A percentile compares a stretch with the other conserved stretches of the same genome.
Evolutionary conservation across 2,329 filamentous ascomycete genomes (phyloP).

Genomic region (Myriosclerotinia curreyana): DNA sequence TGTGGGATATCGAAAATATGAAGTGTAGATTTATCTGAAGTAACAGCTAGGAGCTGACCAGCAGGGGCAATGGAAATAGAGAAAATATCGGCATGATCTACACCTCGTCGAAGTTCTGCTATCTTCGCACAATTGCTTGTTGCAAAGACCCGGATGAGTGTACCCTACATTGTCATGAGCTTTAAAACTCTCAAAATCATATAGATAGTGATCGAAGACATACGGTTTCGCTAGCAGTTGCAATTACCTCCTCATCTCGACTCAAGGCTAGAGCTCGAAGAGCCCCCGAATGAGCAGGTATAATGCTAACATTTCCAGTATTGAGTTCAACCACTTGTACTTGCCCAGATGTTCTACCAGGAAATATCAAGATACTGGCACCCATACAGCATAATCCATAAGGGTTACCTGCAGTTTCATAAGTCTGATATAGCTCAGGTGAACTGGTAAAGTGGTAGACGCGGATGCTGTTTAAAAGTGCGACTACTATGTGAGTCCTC

Average conservation of each 20-base stretch:
- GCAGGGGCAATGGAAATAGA: constrained; percentile 84
- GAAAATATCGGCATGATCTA: constrained; percentile 84
- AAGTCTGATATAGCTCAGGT: constrained; percentile 67
- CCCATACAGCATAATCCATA: constrained; percentile 77
- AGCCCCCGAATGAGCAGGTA: constrained; percentile 80
- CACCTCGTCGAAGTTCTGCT: constrained; percentile 80
- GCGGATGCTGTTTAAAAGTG: constrained; percentile 76
- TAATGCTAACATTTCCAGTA: constrained; percentile 83
- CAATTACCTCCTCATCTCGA: constrained; percentile 74
- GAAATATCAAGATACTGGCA: constrained; percentile 72
- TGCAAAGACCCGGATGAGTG: constrained; percentile 80
- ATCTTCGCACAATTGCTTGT: constrained; percentile 77
- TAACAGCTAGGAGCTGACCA: constrained; percentile 78
- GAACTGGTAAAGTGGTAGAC: constrained; percentile 76
- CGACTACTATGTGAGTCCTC: constrained; percentile 72
- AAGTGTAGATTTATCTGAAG: constrained; percentile 93
- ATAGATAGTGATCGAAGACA: constrained; percentile 22
- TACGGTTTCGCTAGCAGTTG: constrained; percentile 83
- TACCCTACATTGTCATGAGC: constrained; percentile 56
- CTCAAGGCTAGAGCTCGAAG: constrained; percentile 79
- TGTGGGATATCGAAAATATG: constrained; percentile 87
- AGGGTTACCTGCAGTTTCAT: constrained; percentile 83
- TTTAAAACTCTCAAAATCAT: constrained; percentile 12
- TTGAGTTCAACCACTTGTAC: constrained; percentile 80
- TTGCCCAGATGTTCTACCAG: constrained; percentile 82